Evolutionary conservation across 1,284 basidiomycete genomes (phyloP), one percentile per base, ranked within the genome.

Genomic region (Irpex lacteus): DNA sequence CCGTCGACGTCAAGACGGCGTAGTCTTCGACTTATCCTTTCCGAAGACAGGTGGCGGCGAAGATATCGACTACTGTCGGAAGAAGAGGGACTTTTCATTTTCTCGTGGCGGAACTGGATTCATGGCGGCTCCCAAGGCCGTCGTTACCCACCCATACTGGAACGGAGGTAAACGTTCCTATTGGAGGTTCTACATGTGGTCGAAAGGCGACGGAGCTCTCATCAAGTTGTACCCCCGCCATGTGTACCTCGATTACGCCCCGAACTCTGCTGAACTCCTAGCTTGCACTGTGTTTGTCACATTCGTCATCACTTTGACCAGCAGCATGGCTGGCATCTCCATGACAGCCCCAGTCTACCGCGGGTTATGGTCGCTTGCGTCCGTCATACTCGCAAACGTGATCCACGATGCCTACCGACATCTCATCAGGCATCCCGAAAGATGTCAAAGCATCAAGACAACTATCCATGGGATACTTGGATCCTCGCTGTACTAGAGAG

Each of bases 21-120:
- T 87, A 19, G 67, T 69, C 49, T 88, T 78, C 70, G 75, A 82
- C 67, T 70, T 77, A 3, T 70, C 68, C 5, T 88, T 85, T 66
- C 87, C 87, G 1, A 87, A 85, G 74, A 88, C 85, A 1, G 85
- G 85, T 2, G 85, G 87, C 3, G 87, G 86, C 0, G 87, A 88
- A 66, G 85, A 88, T 56, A 86, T 88, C 19, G 82, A 87, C 67
- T 87, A 81, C 65, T 86, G 85, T 67, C 74, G 78, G n/a, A 71
- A 73, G 65, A 87, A 86, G 69, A 77, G 84, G 8, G 70, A 76
- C 5, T 76, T 70, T 47, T 80, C 77, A 32, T 55, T 82, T 21
- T 63, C 64, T 4, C 64, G 72, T 15, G 78, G 77, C 0, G 71
- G 76, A 5, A 71, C 78, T 58, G 81, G 81, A 0, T 86, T 88